Evolutionary conservation across 371 early-diverging fungal species (phyloP).

Genomic region (Neoconidiobolus thromboides): DNA sequence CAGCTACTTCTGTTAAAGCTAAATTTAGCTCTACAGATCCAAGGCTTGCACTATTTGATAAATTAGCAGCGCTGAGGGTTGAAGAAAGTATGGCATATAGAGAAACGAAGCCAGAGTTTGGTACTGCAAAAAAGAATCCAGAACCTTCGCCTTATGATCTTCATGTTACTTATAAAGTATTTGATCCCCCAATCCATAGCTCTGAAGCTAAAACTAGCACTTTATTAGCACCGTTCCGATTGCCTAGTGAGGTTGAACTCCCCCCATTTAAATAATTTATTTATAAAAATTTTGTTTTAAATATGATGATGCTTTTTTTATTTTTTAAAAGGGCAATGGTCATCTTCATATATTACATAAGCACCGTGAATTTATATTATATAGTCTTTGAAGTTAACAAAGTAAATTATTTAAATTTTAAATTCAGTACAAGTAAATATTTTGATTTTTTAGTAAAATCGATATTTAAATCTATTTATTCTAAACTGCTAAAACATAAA

Average conservation of each 20-base stretch:
- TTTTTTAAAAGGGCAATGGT: too few species aligned
- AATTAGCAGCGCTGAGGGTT: neutral
- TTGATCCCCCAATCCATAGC: neutral
- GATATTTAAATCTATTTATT: too few species aligned
- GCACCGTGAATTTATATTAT: too few species aligned
- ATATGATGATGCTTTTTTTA: too few species aligned
- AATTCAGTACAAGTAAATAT: too few species aligned
- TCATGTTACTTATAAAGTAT: neutral
- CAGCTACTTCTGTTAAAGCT: neutral
- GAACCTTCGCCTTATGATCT: neutral
- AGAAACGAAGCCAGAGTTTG: neutral
- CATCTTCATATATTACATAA: too few species aligned
- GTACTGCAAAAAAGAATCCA: neutral
- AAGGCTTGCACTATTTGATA: neutral
- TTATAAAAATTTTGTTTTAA: neutral
- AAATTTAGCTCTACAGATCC: neutral
- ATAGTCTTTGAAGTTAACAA: too few species aligned
- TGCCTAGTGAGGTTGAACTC: neutral
- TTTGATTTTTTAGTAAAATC: too few species aligned
- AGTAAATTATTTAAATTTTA: too few species aligned
- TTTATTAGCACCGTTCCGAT: conserved; percentile 8
- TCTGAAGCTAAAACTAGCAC: neutral
- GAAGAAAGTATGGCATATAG: neutral
- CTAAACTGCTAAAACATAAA: too few species aligned
- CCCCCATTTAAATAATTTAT: neutral